A percentile compares a stretch with the other conserved stretches of the same genome.
Conservation (phyloP, 441 rosid genomes). For the Croton laevigatus region DNA sequence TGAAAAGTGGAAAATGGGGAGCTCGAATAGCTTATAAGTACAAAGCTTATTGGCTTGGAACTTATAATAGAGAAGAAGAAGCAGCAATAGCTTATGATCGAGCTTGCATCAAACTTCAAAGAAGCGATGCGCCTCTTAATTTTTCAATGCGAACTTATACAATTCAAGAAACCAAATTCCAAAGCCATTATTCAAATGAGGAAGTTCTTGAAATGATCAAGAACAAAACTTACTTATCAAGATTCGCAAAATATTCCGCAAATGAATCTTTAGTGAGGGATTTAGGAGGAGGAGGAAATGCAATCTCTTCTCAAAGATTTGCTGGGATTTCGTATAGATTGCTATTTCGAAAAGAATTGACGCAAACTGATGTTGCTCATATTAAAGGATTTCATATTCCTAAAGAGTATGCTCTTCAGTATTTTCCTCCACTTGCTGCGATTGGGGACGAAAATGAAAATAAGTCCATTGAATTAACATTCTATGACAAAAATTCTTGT, state of each 20-base stretch:
- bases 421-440: slow-evolving; percentile 20
- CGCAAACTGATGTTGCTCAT: slow-evolving; percentile 20
- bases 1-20: slow-evolving; percentile 30
- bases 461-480: slow-evolving; percentile 18
- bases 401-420: slow-evolving; percentile 19
- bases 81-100: slow-evolving; percentile 37
- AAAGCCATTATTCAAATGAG: slow-evolving; percentile 16
- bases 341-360: slow-evolving; percentile 26
- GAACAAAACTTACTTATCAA: slow-evolving; percentile 17
- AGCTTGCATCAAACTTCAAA: slow-evolving; percentile 35
- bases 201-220: slow-evolving; percentile 22
- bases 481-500: slow-evolving; percentile 23
- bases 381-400: slow-evolving; percentile 28
- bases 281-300: neutral
- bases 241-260: slow-evolving; percentile 11
- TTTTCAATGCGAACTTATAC: slow-evolving; percentile 14
- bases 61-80: slow-evolving; percentile 26
- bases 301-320: no score
- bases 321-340: slow-evolving; percentile 8
- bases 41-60: slow-evolving; percentile 33
- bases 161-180: slow-evolving; percentile 25
- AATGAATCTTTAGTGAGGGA: neutral
- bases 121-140: slow-evolving; percentile 27
- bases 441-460: slow-evolving; percentile 2
- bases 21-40: slow-evolving; percentile 23